Percentiles rank a stretch among this genome's conserved stretches.
Conservation (phyloP, 2,329 filamentous ascomycete genomes). For the Nemania sp. region DNA sequence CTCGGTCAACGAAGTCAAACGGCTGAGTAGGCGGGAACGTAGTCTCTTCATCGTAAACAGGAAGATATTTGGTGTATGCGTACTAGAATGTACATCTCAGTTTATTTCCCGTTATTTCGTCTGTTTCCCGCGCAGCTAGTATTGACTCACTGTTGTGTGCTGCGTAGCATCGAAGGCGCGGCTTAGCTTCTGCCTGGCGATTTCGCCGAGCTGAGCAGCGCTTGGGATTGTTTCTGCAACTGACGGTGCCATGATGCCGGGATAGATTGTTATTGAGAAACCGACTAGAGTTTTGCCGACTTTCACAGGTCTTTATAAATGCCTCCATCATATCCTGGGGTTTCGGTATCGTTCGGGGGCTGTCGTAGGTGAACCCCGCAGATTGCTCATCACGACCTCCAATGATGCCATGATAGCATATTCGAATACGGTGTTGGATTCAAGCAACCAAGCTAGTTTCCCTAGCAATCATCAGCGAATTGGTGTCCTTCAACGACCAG, state of each 20-base stretch:
- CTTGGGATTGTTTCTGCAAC: conserved; percentile 43
- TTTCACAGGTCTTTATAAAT: background rate
- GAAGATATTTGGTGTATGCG: conserved; percentile 52
- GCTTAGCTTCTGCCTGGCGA: conserved; percentile 44
- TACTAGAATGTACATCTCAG: conserved; percentile 43
- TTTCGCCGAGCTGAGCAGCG: conserved; percentile 40
- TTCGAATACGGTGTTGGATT: conserved; percentile 9
- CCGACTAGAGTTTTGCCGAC: background rate
- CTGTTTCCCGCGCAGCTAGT: background rate
- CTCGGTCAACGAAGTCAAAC: conserved; percentile 57
- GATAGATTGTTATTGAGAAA: background rate
- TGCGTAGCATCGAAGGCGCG: conserved; percentile 43
- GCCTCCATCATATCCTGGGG: background rate
- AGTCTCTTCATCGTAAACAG: conserved; percentile 53
- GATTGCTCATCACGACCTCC: conserved; percentile 36
- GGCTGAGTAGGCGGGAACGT: conserved; percentile 55
- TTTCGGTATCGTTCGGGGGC: background rate
- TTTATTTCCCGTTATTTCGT: background rate
- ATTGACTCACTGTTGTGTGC: conserved; percentile 42
- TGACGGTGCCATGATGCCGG: conserved; percentile 46
- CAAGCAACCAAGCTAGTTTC: background rate
- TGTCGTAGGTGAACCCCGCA: conserved; percentile 33
- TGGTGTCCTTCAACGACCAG: conserved; percentile 1
- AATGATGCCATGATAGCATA: conserved; percentile 37
- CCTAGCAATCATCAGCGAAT: background rate